Percentiles rank a stretch among this genome's conserved stretches.
These are phyloP conservation scores for Citeromyces siamensis DNA, from an alignment of 1,139 yeast species.

Conservation along the genomic window DNA sequence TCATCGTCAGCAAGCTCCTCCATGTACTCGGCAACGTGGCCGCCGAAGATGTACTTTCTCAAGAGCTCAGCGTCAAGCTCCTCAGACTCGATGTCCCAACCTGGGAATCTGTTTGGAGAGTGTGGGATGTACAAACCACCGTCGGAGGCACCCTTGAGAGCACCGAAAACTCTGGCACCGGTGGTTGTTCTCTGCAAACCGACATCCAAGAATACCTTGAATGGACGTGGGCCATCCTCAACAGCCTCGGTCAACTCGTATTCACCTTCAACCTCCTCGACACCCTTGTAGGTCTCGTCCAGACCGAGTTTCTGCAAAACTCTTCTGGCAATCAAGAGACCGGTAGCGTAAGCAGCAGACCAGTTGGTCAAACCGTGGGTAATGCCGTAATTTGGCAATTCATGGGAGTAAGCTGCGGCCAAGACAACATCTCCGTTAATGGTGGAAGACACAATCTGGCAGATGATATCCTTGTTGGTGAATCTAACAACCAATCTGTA, in stretches of 20 bases:
- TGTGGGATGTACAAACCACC: conserved; percentile 99
- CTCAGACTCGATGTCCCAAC: conserved; percentile 98
- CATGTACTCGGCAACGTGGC: conserved; percentile 99
- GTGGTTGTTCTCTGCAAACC: conserved; percentile 99
- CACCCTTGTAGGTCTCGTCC: conserved; percentile 98
- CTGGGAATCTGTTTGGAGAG: conserved; percentile 99
- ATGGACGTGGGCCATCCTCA: conserved; percentile 99
- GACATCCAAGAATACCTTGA: conserved; percentile 98
- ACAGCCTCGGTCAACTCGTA: conserved; percentile 97
- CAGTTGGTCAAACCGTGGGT: conserved; percentile 99
- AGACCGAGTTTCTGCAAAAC: conserved; percentile 95
- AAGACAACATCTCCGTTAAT: conserved; percentile 95
- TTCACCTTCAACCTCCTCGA: conserved; percentile 99
- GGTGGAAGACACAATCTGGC: conserved; percentile 94
- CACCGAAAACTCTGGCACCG: conserved; percentile 99
- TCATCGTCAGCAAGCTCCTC: conserved; percentile 99
- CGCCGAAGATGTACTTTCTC: conserved; percentile 99
- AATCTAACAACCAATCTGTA: conserved; percentile 99
- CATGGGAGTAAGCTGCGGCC: conserved; percentile 98
- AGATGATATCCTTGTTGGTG: conserved; percentile 99
- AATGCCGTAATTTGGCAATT: conserved; percentile 96
- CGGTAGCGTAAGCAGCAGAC: conserved; percentile 99
- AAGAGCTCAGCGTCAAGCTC: conserved; percentile 96
- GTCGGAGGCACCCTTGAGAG: conserved; percentile 99
- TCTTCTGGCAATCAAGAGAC: conserved; percentile 99